Evolutionary conservation across 495 filamentous ascomycete species (phyloP).

Genomic region (Podospora bellae-mahoneyi): DNA sequence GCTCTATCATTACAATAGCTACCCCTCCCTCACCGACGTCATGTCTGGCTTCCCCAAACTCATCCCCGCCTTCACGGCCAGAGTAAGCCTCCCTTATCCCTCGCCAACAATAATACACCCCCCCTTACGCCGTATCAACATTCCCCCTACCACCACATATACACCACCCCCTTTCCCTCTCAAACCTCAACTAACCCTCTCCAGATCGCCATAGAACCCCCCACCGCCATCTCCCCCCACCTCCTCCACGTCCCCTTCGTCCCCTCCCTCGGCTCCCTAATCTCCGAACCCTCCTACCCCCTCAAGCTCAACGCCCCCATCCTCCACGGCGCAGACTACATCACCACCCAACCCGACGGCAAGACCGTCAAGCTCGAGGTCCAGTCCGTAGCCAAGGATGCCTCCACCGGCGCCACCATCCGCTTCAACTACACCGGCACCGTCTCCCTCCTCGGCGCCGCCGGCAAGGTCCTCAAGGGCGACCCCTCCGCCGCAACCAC

Average conservation of each 20-base stretch:
- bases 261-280: slow-evolving; percentile 26
- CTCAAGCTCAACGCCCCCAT: slow-evolving; percentile 38
- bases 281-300: slow-evolving; percentile 36
- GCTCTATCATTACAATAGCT: too few species aligned
- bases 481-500: slow-evolving; percentile 49
- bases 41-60: slow-evolving; percentile 45
- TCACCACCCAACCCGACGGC: slow-evolving; percentile 48
- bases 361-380: slow-evolving; percentile 52
- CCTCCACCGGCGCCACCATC: slow-evolving; percentile 37
- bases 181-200: neutral
- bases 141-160: too few species aligned
- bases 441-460: slow-evolving; percentile 36
- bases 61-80: slow-evolving; percentile 44
- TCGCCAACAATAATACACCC: neutral
- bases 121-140: too few species aligned
- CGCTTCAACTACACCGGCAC: slow-evolving; percentile 53
- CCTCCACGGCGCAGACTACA: slow-evolving; percentile 32
- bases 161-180: neutral
- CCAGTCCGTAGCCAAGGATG: slow-evolving; percentile 44
- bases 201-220: slow-evolving; percentile 36
- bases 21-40: slow-evolving; percentile 1
- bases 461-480: slow-evolving; percentile 44
- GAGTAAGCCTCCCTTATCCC: slow-evolving; percentile 25
- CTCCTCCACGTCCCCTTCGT: slow-evolving; percentile 17
- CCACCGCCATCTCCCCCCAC: slow-evolving; percentile 27